Evolutionary conservation across 2,329 filamentous ascomycete genomes (phyloP).

Genomic region (Trichophaea hybrida): DNA sequence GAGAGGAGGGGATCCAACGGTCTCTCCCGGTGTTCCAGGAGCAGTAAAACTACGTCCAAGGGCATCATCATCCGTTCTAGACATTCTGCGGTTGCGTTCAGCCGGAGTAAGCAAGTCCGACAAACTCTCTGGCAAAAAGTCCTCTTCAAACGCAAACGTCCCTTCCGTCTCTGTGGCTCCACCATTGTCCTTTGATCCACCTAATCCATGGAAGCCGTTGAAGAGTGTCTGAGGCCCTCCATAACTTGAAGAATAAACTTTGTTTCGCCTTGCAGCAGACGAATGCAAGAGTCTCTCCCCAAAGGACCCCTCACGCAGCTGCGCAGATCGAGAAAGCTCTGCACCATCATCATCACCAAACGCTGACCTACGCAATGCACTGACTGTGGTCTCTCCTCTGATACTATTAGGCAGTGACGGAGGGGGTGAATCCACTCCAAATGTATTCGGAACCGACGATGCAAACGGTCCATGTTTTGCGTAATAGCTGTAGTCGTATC

Average conservation of each 20-base stretch:
- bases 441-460: constrained; percentile 81
- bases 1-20: constrained; percentile 41
- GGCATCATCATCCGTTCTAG: constrained; percentile 40
- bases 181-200: constrained; percentile 44
- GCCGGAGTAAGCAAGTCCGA: constrained; percentile 52
- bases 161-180: constrained; percentile 34
- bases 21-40: constrained; percentile 38
- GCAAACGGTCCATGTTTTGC: constrained; percentile 82
- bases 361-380: constrained; percentile 50
- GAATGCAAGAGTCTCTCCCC: constrained; percentile 58
- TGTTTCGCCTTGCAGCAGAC: constrained; percentile 39
- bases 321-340: constrained; percentile 45
- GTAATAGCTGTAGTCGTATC: constrained; percentile 83
- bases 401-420: constrained; percentile 46
- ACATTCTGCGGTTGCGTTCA: constrained; percentile 51
- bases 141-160: constrained; percentile 71
- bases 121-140: constrained; percentile 63
- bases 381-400: constrained; percentile 34
- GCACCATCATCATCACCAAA: constrained; percentile 46
- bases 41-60: constrained; percentile 33
- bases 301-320: constrained; percentile 37
- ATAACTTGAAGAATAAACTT: constrained; percentile 47
- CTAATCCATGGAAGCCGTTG: constrained; percentile 7
- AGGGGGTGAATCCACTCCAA: constrained; percentile 74
- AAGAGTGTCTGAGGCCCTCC: constrained; percentile 52